phyloP scores from a whole-genome alignment of 345 rosid species.

The Heritiera littoralis region DNA sequence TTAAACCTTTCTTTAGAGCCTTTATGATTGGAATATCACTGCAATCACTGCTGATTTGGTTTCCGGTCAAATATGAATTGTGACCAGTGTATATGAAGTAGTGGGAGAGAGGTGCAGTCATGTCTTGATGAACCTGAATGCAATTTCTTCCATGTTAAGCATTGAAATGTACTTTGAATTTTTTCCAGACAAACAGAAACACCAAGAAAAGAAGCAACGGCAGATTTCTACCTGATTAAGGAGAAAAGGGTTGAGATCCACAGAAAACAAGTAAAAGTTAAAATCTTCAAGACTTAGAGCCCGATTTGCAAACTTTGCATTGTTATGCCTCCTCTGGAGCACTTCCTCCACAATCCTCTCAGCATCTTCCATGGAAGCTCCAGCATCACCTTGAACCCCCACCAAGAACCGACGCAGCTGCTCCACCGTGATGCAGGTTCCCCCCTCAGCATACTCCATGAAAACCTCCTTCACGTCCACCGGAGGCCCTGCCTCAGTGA shows the following conservation, averaged over 20 bases:
- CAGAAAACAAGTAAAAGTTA: slow-evolving; percentile 50
- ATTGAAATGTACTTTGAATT: not conserved
- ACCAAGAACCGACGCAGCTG: slow-evolving; percentile 60
- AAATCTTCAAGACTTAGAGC: slow-evolving; percentile 73
- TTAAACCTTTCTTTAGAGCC: slow-evolving; percentile 67
- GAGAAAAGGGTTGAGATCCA: slow-evolving; percentile 67
- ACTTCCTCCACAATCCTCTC: slow-evolving; percentile 60
- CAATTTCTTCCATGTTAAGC: not conserved
- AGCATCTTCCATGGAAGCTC: slow-evolving; percentile 46
- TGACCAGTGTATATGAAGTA: slow-evolving; percentile 89
- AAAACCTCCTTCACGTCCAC: slow-evolving; percentile 62
- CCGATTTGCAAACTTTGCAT: slow-evolving; percentile 50
- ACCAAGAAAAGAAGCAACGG: slow-evolving; percentile 8
- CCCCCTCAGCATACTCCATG: slow-evolving; percentile 50
- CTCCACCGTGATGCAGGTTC: slow-evolving; percentile 55
- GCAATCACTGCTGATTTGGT: slow-evolving; percentile 92
- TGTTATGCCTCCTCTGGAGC: slow-evolving; percentile 52
- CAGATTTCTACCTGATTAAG: slow-evolving; percentile 37
- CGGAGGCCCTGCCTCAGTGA: slow-evolving; percentile 63
- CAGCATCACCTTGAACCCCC: slow-evolving; percentile 50
- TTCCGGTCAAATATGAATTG: slow-evolving; percentile 90
- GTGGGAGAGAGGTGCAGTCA: slow-evolving; percentile 84
- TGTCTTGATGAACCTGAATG: slow-evolving; percentile 84
- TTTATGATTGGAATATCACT: slow-evolving; percentile 85
- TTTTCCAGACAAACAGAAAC: not conserved